Base-by-base conservation (phyloP, 306 rosid species). In the Ceratonia siliqua region DNA sequence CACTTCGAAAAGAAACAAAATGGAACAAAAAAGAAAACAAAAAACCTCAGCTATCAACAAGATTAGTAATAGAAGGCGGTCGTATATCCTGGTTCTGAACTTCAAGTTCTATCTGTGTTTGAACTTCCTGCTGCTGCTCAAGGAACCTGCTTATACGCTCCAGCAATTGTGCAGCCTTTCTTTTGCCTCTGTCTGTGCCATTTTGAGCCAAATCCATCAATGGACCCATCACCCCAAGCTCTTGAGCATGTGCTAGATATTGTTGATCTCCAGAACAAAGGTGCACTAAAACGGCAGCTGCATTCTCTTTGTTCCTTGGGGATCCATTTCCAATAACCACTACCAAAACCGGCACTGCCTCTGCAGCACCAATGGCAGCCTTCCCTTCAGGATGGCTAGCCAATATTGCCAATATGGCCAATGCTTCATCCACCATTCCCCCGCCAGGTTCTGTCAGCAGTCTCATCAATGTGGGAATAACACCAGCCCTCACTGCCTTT, bases 371-470 rank as follows among this genome's bases (percentile, higher is more conserved):
- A 53, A 95, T 95, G 61, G 91, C 85, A 30, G 89, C 81, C 74
- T 90, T 95, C 75, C 98, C 99, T 46, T 95, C 99, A 5, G 89
- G 76, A 75, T 95, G 98, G 86, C 96, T 90, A n/a, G 99, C 68
- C 78, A 95, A 73, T 70, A 95, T 92, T 25, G 98, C 98, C 72
- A 95, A 84, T 83, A 95, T 92, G 74, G 99, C 99, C 80, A 95
- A 79, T 45, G 99, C 97, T 82, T 95, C 99, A 76, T 95, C 98
- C 72, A 92, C 97, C 99, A 95, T 95, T 79, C 92, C 95, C 11
- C 93, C 93, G 35, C 85, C 88, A 2, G 89, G 90, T 78, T 92
- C 98, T 8, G 96, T 89, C 70, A 95, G 85, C 48, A 95, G 87
- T 73, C 68, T 82, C 99, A 95, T 95, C 53, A 95, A 77, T 24